A percentile compares a stretch with the other conserved stretches of the same genome.
Conservation (phyloP, 805 yeast species). For the Tetrapisispora arboricola region DNA sequence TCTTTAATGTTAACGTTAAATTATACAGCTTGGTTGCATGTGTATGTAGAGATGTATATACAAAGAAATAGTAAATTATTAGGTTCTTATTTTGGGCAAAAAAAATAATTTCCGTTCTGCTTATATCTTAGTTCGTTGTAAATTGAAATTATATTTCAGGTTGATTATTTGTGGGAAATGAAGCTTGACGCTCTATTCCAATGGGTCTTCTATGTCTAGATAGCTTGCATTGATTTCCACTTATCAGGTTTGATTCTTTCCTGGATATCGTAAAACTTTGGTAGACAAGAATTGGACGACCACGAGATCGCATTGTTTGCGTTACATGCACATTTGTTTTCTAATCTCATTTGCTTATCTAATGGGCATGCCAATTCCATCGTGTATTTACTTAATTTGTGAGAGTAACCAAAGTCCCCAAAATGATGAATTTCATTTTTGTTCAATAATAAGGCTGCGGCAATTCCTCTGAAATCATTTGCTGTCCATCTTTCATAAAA, state of each 20-base stretch:
- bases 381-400: constrained; percentile 37
- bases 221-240: constrained; percentile 1
- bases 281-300: constrained; percentile 3
- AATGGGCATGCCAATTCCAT: constrained; percentile 68
- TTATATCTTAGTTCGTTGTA: too few species aligned
- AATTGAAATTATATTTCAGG: too few species aligned
- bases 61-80: too few species aligned
- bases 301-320: constrained; percentile 1
- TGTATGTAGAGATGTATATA: too few species aligned
- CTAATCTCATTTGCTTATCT: constrained; percentile 4
- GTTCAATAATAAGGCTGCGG: constrained; percentile 58
- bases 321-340: constrained; percentile 4
- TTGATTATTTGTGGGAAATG: too few species aligned
- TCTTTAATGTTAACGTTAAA: too few species aligned
- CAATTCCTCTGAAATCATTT: constrained; percentile 77
- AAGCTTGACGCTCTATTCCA: too few species aligned
- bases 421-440: constrained; percentile 68
- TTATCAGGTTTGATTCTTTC: constrained; percentile 2
- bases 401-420: constrained; percentile 67
- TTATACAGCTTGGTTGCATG: too few species aligned
- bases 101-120: too few species aligned
- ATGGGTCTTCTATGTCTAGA: too few species aligned
- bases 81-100: too few species aligned
- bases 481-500: constrained; percentile 91
- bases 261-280: constrained; percentile 3